A percentile compares a stretch with the other conserved stretches of the same genome.
Conservation (phyloP, 1,139 yeast genomes). For the Kodamaea plutei region DNA sequence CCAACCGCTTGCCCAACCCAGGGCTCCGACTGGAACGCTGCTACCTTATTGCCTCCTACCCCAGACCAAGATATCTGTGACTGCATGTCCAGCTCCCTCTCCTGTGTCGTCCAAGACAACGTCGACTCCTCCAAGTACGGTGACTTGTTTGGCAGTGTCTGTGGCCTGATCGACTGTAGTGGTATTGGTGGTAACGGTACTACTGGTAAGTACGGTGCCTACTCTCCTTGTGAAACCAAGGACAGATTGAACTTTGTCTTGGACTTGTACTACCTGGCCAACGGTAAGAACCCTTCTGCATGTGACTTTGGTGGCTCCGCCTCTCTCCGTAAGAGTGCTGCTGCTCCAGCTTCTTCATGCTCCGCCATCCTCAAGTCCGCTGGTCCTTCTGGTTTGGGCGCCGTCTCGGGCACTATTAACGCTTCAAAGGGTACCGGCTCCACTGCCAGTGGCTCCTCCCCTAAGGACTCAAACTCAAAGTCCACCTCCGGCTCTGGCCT, state of each 20-base stretch:
- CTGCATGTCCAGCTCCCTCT: slow-evolving; percentile 30
- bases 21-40: slow-evolving; percentile 22
- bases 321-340: slow-evolving; percentile 14
- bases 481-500: slow-evolving; percentile 5
- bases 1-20: slow-evolving; percentile 41
- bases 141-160: slow-evolving; percentile 50
- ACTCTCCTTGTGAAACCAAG: slow-evolving; percentile 36
- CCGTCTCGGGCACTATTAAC: slow-evolving; percentile 16
- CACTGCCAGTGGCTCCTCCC: slow-evolving; percentile 6
- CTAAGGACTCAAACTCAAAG: slow-evolving; percentile 8
- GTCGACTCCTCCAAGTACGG: slow-evolving; percentile 32
- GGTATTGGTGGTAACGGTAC: slow-evolving; percentile 61
- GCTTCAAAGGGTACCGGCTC: slow-evolving; percentile 7
- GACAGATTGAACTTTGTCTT: slow-evolving; percentile 61
- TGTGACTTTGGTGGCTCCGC: slow-evolving; percentile 61
- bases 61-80: slow-evolving; percentile 59
- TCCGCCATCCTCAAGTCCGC: slow-evolving; percentile 20
- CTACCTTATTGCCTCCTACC: slow-evolving; percentile 56
- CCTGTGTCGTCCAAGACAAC: slow-evolving; percentile 15
- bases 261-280: slow-evolving; percentile 52
- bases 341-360: slow-evolving; percentile 18
- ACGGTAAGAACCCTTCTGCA: slow-evolving; percentile 43
- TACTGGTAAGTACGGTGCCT: slow-evolving; percentile 26
- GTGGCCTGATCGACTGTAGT: slow-evolving; percentile 44
- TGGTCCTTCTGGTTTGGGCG: slow-evolving; percentile 20